Evolutionary conservation across 768 basidiomycete genomes (phyloP), one percentile per base, ranked within the genome.

Genomic region (Calocybe gangraenosa): DNA sequence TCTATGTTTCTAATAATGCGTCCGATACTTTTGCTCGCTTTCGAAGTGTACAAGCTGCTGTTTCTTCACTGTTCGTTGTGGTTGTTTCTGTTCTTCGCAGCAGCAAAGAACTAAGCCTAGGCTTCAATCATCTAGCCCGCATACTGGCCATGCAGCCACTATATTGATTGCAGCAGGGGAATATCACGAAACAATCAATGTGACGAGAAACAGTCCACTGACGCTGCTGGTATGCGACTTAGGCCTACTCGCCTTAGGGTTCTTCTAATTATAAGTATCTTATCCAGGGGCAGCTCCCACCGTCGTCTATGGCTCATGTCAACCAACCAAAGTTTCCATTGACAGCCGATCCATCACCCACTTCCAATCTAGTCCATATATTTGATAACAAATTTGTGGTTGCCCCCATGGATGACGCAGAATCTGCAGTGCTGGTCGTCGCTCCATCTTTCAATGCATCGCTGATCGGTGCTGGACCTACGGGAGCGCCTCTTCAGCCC

Each of bases 161-260:
- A 79, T 85, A 30, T 71, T 84, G 20, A 67, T 86, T 31, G 82
- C 68, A 0, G 63, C 65, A 43, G 84, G 84, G 6, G 67, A 74
- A 39, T 86, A 84, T 48, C 71, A 74, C 39, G 82, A 84, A 60
- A 72, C 69, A 0, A 54, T 85, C 3, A 82, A 80, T 42, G 64
- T 85, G 15, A 75, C 80, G 0, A 66, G 79, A 33, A 58, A 57
- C 40, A 76, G 65, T 1, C 76, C 81, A 14, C 60, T 84, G 30
- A 81, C 76, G 0, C 63, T 85, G 15, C 62, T 86, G 23, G 83
- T 81, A 51, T 51, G 61, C 23, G 39, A 37, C 32, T 28, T 28
- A 11, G n/a, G n/a, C n/a, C n/a, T 28, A 28, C 25, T 21, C 8
- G 31, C 40, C 9, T 40, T 18, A 37, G n/a, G 30, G 41, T 21